Base-by-base conservation (phyloP, 441 rosid species). In the Brassica balearica region DNA sequence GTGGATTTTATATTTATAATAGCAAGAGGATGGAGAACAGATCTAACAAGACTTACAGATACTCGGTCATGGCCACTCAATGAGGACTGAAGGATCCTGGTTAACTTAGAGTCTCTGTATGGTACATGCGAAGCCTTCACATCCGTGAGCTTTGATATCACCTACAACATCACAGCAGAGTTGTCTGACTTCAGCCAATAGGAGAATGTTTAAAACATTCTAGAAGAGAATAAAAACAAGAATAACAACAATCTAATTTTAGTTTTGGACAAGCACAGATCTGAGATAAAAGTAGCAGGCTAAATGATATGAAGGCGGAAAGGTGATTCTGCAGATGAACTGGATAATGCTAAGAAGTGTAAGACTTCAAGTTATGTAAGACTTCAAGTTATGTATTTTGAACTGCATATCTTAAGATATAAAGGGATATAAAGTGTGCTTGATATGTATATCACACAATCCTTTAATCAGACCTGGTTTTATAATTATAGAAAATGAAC, bases 11-110 rank as follows among this genome's bases (percentile, higher is more conserved):
- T 25, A 66, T 34, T 22, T 73, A 67, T 51, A 68, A 2, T 62
- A 65, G 64, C n/a, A 63, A 68, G 61, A 70, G 23, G 65, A 67
- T 19, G 29, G 53, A 58, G 65, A 55, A 68, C 60, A 41, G 72
- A 23, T 36, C 25, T 46, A 73, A 70, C 27, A 67, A 71, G 65
- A 68, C 92, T 91, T 87, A 91, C 96, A 64, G 96, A 89, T 80
- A 91, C 94, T 74, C 89, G 94, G 71, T 90, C 96, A 81, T 88
- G 96, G 77, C 96, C 96, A 80, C 92, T 88, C 73, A 91, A 69
- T 67, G 94, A 91, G 65, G 90, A 91, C 83, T 89, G 94, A 72
- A 91, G 92, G 61, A 91, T 86, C 82, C 96, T 85, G 20, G 96
- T 91, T 79, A 91, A 79, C 78, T 91, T 91, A 65, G 96, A 91